Conservation (phyloP, 208 protist genomes). For the Leishmania turanica region DNA sequence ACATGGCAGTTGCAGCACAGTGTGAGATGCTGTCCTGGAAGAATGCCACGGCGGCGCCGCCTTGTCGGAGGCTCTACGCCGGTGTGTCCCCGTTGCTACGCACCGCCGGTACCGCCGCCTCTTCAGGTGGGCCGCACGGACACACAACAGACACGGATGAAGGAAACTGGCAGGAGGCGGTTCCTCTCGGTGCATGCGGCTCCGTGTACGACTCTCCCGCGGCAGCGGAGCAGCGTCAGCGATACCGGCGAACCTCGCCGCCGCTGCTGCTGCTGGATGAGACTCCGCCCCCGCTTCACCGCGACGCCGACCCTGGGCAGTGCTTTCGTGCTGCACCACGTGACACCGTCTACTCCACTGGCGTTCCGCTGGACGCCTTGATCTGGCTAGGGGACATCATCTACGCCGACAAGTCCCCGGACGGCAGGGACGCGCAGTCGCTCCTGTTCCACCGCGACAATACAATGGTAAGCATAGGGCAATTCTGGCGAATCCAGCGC, state of each 20-base stretch:
- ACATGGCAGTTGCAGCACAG: slow-evolving; percentile 48
- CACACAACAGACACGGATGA: neutral
- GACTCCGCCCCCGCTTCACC: neutral
- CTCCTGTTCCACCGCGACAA: slow-evolving; percentile 26
- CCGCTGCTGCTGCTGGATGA: slow-evolving; percentile 6
- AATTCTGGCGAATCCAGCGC: slow-evolving; percentile 66
- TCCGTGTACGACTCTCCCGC: slow-evolving; percentile 24
- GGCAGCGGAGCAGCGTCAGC: slow-evolving; percentile 13
- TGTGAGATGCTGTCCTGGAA: slow-evolving; percentile 36
- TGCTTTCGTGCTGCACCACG: neutral
- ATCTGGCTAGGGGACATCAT: slow-evolving; percentile 87
- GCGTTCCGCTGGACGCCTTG: slow-evolving; percentile 54
- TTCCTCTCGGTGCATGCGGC: slow-evolving; percentile 30
- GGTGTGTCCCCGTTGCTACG: slow-evolving; percentile 6
- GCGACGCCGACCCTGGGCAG: neutral
- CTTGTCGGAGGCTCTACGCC: slow-evolving; percentile 37
- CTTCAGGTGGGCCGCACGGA: neutral
- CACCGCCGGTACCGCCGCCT: neutral
- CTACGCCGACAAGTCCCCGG: slow-evolving; percentile 71
- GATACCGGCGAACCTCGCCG: neutral
- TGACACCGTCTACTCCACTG: neutral
- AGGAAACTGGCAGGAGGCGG: slow-evolving; percentile 1
- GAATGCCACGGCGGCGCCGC: slow-evolving; percentile 18
- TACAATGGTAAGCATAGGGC: slow-evolving; percentile 43
- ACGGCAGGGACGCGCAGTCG: slow-evolving; percentile 30